Evolutionary conservation across 768 basidiomycete genomes (phyloP), one percentile per base, ranked within the genome.

Genomic region (Leccinellum luteum): DNA sequence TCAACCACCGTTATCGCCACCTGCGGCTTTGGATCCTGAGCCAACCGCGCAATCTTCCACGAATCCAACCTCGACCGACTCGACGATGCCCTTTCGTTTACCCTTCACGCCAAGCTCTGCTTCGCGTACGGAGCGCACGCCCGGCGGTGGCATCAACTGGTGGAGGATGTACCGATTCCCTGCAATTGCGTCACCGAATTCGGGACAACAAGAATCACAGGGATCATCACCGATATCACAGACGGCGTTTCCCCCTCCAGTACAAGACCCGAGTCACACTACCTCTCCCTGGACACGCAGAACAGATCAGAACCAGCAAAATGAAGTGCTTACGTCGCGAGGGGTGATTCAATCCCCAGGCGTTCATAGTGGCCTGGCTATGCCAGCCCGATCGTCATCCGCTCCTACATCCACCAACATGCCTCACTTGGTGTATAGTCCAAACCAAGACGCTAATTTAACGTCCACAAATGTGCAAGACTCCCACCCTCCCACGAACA

Each of bases 91-190:
- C 54, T 72, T 71, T 51, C 70, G 61, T 51, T 55, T 73, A 13
- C 70, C 70, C 1, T 65, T 71, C 27, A 55, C 61, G 4, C 52
- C 68, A 13, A 71, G 69, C 35, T 72, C 74, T 28, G 61, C 73
- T 48, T 66, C 72, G 15, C 71, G 73, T 17, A 71, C 73, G 3
- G 76, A 78, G 61, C 76, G 68, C 50, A 69, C 72, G 17, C 73
- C 75, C 17, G 75, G 76, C 38, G 73, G 73, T 28, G 78, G 79
- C 17, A 77, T 92, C 56, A 92, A 92, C 66, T 89, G 89, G 84
- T 92, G 90, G 90, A 77, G 90, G 55, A 72, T 90, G 64, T 90
- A 90, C 66, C 82, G 89, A n/a, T 92, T 91, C 75, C 87, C 87
- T 8, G 79, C 89, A 38, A 86, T 90, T 61, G 61, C 74, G 14